Conservation (phyloP, 768 basidiomycete genomes). For the Aureoboletus auriporus region DNA sequence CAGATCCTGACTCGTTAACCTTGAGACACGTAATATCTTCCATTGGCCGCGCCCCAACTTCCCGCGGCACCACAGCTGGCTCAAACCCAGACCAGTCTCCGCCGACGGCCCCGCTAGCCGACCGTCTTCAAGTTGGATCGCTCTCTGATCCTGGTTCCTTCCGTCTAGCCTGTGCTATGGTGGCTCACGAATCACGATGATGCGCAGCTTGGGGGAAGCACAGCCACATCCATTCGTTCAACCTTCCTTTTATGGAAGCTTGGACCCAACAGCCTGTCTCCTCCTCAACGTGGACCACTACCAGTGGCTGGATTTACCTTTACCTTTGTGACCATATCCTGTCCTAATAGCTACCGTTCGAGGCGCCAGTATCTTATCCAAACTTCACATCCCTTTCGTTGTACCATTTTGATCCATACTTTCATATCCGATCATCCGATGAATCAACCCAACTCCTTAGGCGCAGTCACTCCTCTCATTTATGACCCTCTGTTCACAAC, state of each 20-base stretch:
- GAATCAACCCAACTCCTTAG: conserved; percentile 9
- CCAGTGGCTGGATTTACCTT: conserved; percentile 6
- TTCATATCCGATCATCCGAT: conserved; percentile 1
- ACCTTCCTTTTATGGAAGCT: conserved; percentile 24
- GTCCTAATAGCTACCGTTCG: conserved; percentile 1
- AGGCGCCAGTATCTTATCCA: background rate
- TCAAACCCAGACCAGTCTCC: conserved; percentile 17
- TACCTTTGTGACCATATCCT: conserved; percentile 14
- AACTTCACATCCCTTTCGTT: background rate
- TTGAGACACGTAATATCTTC: conserved; percentile 28
- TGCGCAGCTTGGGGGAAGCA: background rate
- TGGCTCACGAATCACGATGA: no score
- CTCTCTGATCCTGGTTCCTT: conserved; percentile 14
- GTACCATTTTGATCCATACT: conserved; percentile 2
- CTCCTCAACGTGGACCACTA: no score
- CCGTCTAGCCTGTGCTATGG: conserved; percentile 2
- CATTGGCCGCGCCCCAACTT: conserved; percentile 21
- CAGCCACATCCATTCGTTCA: conserved; percentile 16
- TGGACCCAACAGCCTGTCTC: conserved; percentile 20
- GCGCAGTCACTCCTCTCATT: background rate
- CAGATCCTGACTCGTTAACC: conserved; percentile 31
- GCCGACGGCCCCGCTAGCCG: conserved; percentile 27
- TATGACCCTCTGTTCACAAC: no score
- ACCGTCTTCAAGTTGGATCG: conserved; percentile 4
- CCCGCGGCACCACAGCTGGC: conserved; percentile 27